Conservation (phyloP, 495 filamentous ascomycete genomes). For the Aspergillus funiculosus region DNA sequence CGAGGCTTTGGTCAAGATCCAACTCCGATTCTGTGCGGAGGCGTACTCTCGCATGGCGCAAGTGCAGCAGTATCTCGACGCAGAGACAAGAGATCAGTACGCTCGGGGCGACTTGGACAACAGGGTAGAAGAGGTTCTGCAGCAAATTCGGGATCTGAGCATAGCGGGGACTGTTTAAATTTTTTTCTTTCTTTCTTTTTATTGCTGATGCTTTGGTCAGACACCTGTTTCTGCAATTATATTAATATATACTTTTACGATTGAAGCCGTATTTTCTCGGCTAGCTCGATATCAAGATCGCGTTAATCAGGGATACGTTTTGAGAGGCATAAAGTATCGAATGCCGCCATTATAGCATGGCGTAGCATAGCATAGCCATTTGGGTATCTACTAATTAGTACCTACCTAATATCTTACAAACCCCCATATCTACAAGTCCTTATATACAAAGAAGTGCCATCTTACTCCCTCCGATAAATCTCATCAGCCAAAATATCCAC, state of each 20-base stretch:
- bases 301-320: too few relatives aligned
- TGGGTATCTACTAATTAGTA: conserved; percentile 18
- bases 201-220: background rate
- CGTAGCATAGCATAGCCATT: too few relatives aligned
- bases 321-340: too few relatives aligned
- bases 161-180: conserved; percentile 69
- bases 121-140: conserved; percentile 89
- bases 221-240: conserved; percentile 4
- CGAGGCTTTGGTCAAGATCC: conserved; percentile 97
- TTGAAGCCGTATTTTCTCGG: too few relatives aligned
- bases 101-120: conserved; percentile 88
- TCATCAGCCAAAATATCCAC: conserved; percentile 45
- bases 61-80: conserved; percentile 96
- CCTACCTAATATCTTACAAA: background rate
- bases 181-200: conserved; percentile 6
- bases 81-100: conserved; percentile 95
- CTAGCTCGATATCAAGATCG: too few relatives aligned
- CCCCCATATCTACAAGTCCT: too few relatives aligned
- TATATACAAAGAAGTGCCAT: background rate
- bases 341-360: too few relatives aligned
- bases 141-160: conserved; percentile 94
- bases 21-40: conserved; percentile 94
- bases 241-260: too few relatives aligned
- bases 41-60: conserved; percentile 97
- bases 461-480: conserved; percentile 25